Percentiles rank a stretch among this genome's conserved stretches.
Conservation (phyloP, 106 monocot genomes). For the Iris macrosiphon region DNA sequence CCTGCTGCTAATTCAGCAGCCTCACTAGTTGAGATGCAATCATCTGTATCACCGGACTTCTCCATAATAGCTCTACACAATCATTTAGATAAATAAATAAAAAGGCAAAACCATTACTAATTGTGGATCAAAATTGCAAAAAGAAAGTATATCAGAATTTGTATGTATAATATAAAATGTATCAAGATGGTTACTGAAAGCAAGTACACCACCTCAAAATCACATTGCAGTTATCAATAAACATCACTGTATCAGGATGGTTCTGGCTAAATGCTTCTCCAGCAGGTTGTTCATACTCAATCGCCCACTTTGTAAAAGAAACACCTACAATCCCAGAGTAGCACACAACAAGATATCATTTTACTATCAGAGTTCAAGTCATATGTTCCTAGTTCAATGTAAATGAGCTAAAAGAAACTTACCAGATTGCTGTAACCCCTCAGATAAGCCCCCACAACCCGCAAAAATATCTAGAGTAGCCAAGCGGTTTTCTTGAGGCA, state of each 20-base stretch:
- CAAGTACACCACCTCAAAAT: slow-evolving; percentile 46
- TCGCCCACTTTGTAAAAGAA: slow-evolving; percentile 88
- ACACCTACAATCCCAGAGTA: slow-evolving; percentile 27
- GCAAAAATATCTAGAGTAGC: slow-evolving; percentile 91
- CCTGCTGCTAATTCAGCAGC: slow-evolving; percentile 60
- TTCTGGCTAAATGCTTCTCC: slow-evolving; percentile 81
- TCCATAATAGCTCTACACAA: slow-evolving; percentile 70
- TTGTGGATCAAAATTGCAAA: no score
- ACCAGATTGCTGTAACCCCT: slow-evolving; percentile 83
- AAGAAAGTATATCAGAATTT: no score
- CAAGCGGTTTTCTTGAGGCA: slow-evolving; percentile 37
- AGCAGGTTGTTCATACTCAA: slow-evolving; percentile 86
- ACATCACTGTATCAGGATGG: slow-evolving; percentile 60
- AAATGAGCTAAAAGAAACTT: not conserved
- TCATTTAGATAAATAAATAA: no score
- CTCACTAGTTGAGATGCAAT: slow-evolving; percentile 74
- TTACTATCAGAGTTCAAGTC: not conserved
- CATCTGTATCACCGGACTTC: slow-evolving; percentile 85
- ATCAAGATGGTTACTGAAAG: not conserved
- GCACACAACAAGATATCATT: not conserved
- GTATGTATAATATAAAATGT: no score
- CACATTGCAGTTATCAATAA: slow-evolving; percentile 91
- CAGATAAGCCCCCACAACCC: slow-evolving; percentile 94
- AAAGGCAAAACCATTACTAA: no score
- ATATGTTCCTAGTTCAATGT: not conserved